Percentiles rank a stretch among this genome's conserved stretches.
Evolutionary conservation across 2,329 filamentous ascomycete genomes (phyloP).

Genomic region (Clathrospora elynae): DNA sequence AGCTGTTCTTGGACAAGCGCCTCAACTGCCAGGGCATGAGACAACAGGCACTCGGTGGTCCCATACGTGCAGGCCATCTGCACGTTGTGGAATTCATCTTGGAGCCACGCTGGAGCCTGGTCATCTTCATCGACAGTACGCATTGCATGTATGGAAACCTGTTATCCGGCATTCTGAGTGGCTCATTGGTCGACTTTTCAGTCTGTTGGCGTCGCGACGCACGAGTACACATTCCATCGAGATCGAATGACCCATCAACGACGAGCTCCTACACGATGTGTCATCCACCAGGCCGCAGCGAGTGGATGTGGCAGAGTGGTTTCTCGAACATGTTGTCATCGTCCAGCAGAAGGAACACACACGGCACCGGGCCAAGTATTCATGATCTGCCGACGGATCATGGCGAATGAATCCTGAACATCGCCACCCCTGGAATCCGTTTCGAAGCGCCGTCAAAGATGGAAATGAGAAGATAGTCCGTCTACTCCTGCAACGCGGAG

Average conservation of each 20-base stretch:
- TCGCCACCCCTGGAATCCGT: not conserved
- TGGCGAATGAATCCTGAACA: no score
- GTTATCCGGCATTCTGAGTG: not conserved
- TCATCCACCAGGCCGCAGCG: conserved; percentile 1
- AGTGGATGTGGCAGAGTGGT: conserved; percentile 4
- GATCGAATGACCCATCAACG: no score
- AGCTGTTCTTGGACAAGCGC: no score
- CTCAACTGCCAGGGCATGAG: no score
- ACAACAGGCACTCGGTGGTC: no score
- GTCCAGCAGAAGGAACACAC: not conserved
- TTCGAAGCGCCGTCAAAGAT: conserved; percentile 7
- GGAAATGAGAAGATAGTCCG: conserved; percentile 8
- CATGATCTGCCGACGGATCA: no score
- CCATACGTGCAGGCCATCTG: no score
- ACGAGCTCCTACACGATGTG: conserved; percentile 1
- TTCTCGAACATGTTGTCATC: conserved; percentile 1
- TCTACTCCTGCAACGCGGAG: conserved; percentile 7
- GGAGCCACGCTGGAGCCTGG: no score
- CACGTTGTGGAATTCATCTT: no score
- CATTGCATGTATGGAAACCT: no score
- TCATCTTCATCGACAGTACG: no score
- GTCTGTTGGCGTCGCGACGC: not conserved
- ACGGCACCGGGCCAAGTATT: not conserved
- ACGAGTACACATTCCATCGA: no score
- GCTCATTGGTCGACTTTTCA: conserved; percentile 3